Percentiles rank a stretch among this genome's conserved stretches.
Evolutionary conservation across 75 land plant species (phyloP).

Genomic region (Sequoia sempervirens): DNA sequence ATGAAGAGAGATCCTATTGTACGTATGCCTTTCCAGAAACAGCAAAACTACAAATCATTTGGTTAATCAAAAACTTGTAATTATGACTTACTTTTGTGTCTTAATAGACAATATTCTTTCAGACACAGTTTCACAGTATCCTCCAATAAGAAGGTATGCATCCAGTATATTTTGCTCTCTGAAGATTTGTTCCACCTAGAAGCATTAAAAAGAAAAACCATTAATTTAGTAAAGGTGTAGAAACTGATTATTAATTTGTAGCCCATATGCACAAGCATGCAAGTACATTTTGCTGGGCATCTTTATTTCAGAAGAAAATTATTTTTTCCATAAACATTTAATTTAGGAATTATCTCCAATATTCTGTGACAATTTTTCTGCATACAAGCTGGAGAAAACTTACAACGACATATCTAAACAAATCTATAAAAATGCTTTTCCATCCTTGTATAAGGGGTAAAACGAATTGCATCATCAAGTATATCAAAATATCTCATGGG

Average conservation of each 20-base stretch:
- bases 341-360: not conserved
- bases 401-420: not conserved
- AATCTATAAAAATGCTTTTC: not conserved
- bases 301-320: not conserved
- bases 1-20: not conserved
- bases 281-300: not conserved
- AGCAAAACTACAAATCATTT: not conserved
- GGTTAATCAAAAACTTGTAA: not conserved
- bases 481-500: not conserved
- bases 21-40: not conserved
- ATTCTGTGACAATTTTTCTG: not conserved
- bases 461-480: not conserved
- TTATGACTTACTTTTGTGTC: conserved; percentile 23
- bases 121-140: conserved; percentile 41
- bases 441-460: not conserved
- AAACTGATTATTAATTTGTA: not conserved
- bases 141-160: conserved; percentile 39
- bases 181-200: conserved; percentile 63
- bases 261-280: not conserved
- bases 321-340: not conserved
- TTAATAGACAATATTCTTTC: conserved; percentile 43
- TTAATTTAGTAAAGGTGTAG: not conserved
- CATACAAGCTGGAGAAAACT: not conserved
- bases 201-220: not conserved
- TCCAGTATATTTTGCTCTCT: conserved; percentile 71